Conservation (phyloP, 345 rosid species). For the Dovyalis caffra region DNA sequence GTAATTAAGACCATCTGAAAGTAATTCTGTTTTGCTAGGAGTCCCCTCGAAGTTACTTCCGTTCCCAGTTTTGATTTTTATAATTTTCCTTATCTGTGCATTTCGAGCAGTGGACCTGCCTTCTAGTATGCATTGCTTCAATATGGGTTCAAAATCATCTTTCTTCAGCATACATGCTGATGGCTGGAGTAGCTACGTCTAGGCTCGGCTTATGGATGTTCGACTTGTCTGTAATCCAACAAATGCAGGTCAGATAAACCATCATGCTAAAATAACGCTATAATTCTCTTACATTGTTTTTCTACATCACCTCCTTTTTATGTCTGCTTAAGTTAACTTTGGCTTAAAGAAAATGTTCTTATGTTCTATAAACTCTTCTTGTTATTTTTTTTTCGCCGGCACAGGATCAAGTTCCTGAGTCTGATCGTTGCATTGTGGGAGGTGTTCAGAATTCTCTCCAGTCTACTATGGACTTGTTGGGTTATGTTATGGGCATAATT, state of each 20-base stretch:
- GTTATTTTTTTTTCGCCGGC: background rate
- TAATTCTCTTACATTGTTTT: background rate
- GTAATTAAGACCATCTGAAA: background rate
- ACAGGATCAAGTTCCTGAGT: slow-evolving; percentile 71
- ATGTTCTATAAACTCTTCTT: background rate
- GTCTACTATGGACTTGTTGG: slow-evolving; percentile 58
- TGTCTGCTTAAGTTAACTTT: background rate
- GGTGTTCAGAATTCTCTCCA: slow-evolving; percentile 92
- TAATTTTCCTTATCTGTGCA: background rate
- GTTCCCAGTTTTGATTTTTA: too few relatives aligned
- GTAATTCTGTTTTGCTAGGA: background rate
- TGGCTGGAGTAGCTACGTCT: slow-evolving; percentile 81
- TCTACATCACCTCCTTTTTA: background rate
- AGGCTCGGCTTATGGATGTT: slow-evolving; percentile 91
- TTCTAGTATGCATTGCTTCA: slow-evolving; percentile 59
- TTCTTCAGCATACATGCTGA: slow-evolving; percentile 63
- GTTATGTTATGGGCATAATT: slow-evolving; percentile 66
- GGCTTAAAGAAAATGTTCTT: background rate
- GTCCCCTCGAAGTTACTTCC: too few relatives aligned
- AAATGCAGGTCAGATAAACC: slow-evolving; percentile 65
- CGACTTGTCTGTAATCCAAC: slow-evolving; percentile 74
- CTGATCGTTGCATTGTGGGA: slow-evolving; percentile 78
- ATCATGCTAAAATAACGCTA: background rate
- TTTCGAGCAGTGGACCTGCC: slow-evolving; percentile 65
- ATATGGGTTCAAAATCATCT: slow-evolving; percentile 44